These are phyloP conservation scores for Aspergillus bridgeri DNA, from an alignment of 495 filamentous ascomycete species.

Conservation along the genomic window DNA sequence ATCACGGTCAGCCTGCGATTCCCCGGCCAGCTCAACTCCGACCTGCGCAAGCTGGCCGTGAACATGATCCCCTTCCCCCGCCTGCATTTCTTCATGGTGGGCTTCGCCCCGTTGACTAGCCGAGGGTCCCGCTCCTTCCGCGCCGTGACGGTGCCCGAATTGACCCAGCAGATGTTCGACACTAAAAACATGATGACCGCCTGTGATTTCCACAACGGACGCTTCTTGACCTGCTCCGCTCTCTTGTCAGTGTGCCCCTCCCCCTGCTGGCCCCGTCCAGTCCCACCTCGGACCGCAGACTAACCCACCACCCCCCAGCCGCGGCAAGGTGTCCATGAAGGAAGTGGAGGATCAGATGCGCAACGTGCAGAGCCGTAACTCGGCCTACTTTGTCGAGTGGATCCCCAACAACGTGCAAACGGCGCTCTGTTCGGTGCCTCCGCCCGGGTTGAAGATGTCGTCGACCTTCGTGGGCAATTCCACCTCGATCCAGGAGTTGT, in stretches of 20 bases:
- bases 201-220: constrained; percentile 98
- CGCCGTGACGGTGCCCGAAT: constrained; percentile 93
- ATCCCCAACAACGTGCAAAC: constrained; percentile 99
- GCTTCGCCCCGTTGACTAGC: constrained; percentile 97
- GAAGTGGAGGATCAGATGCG: constrained; percentile 99
- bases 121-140: constrained; percentile 94
- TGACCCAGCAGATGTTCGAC: constrained; percentile 99
- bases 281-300: neutral
- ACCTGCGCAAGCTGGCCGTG: constrained; percentile 98
- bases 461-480: constrained; percentile 99
- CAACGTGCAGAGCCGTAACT: constrained; percentile 99
- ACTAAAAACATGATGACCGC: constrained; percentile 99
- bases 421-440: constrained; percentile 97
- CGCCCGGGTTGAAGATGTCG: constrained; percentile 97
- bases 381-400: constrained; percentile 99
- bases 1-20: constrained; percentile 98
- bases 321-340: constrained; percentile 99
- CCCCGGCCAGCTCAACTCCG: constrained; percentile 99
- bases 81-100: constrained; percentile 99
- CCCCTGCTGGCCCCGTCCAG: no score
- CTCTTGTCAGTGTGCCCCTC: constrained; percentile 65
- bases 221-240: constrained; percentile 98
- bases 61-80: constrained; percentile 99
- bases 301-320: constrained; percentile 49
- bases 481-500: constrained; percentile 98